phyloP scores from a whole-genome alignment of 1,284 basidiomycete genomes.

The Singerocomus inundabilis region DNA sequence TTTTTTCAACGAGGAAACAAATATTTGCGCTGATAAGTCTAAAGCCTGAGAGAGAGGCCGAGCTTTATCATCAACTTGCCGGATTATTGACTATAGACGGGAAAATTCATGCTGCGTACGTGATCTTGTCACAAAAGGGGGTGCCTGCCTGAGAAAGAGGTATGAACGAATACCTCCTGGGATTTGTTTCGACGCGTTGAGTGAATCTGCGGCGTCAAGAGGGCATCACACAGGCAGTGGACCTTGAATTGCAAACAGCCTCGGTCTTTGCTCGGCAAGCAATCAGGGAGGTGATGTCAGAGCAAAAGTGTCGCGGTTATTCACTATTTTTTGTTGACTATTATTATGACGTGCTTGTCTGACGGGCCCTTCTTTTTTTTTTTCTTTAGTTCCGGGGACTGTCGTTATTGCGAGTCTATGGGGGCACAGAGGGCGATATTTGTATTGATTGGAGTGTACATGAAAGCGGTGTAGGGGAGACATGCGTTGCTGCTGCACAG shows the following conservation, averaged over 20 bases:
- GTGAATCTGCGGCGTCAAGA: conserved; percentile 7
- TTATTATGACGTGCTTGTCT: conserved; percentile 8
- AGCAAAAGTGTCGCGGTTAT: conserved; percentile 18
- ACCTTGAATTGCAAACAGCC: conserved; percentile 20
- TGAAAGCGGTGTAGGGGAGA: conserved; percentile 7
- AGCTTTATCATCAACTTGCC: conserved; percentile 1
- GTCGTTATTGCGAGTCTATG: conserved; percentile 5
- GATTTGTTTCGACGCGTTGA: conserved; percentile 9
- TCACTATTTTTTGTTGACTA: conserved; percentile 6
- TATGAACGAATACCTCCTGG: neutral
- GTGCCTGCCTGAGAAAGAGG: conserved; percentile 27
- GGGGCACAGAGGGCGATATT: conserved; percentile 3
- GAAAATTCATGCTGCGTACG: conserved; percentile 21
- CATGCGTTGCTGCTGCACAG: conserved; percentile 29
- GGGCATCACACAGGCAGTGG: conserved; percentile 17
- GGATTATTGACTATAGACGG: conserved; percentile 17
- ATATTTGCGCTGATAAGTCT: conserved; percentile 17
- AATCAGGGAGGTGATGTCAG: conserved; percentile 19
- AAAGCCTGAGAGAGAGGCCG: conserved; percentile 29
- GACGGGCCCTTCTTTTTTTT: conserved; percentile 6
- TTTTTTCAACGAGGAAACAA: conserved; percentile 10
- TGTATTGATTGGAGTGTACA: conserved; percentile 4
- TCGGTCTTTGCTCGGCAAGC: conserved; percentile 20
- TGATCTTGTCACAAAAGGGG: conserved; percentile 24
- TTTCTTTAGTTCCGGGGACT: conserved; percentile 9